Percentiles rank a stretch among this genome's conserved stretches.
Conservation (phyloP, 106 monocot genomes). For the Amphibolis antarctica region DNA sequence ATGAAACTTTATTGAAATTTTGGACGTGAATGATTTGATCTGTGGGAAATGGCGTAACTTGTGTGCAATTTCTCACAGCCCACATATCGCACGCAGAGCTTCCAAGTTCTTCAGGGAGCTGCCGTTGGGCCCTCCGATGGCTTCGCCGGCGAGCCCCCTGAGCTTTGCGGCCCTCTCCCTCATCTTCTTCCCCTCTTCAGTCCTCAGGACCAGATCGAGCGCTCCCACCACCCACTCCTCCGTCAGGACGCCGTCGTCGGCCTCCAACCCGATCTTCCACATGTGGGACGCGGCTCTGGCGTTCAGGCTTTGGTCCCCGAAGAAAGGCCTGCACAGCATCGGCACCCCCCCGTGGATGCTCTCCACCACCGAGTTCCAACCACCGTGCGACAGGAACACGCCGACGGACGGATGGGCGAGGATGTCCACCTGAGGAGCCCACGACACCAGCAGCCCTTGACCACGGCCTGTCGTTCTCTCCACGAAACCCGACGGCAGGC, state of each 20-base stretch:
- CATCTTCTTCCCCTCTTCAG: neutral
- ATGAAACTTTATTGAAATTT: too few relatives aligned
- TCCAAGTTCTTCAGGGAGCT: neutral
- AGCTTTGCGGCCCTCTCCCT: neutral
- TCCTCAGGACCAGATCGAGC: neutral
- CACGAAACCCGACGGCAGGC: neutral
- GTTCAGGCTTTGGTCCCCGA: neutral
- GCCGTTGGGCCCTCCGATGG: neutral
- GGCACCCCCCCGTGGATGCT: neutral
- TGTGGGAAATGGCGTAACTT: too few relatives aligned
- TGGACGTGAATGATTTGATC: too few relatives aligned
- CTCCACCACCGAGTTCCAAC: constrained; percentile 5
- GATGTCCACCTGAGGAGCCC: constrained; percentile 2
- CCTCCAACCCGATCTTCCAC: neutral
- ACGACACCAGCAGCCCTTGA: neutral
- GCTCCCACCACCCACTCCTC: neutral
- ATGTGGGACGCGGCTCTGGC: neutral
- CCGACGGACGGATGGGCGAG: neutral
- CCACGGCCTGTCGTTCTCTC: neutral
- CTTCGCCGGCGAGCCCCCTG: neutral
- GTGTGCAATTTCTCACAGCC: neutral
- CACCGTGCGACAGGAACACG: neutral
- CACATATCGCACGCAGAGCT: neutral
- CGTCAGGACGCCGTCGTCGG: neutral
- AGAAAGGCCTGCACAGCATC: neutral